Percentiles rank a stretch among this genome's conserved stretches.
Conservation (phyloP, 371 early-diverging fungal genomes). For the Basidiobolus meristosporus region DNA sequence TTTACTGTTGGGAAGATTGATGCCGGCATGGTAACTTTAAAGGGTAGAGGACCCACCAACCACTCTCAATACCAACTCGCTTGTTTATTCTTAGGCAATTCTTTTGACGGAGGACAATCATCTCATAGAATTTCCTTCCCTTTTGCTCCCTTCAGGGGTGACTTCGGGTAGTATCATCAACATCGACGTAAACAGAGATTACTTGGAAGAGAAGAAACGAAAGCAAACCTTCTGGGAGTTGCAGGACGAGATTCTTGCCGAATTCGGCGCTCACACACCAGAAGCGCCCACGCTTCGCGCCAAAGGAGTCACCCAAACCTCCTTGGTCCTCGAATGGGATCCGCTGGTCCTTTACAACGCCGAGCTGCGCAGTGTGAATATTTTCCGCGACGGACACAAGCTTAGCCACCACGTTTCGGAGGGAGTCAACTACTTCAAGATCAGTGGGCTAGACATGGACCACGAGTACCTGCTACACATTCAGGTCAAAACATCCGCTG, state of each 20-base stretch:
- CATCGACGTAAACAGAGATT: slow-evolving; percentile 76
- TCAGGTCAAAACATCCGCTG: slow-evolving; percentile 77
- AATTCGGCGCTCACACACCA: slow-evolving; percentile 61
- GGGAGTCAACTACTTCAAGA: slow-evolving; percentile 46
- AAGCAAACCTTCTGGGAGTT: slow-evolving; percentile 63
- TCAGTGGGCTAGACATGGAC: slow-evolving; percentile 73
- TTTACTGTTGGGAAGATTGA: slow-evolving; percentile 85
- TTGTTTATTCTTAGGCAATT: slow-evolving; percentile 37
- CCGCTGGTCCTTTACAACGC: slow-evolving; percentile 60
- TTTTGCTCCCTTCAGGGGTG: slow-evolving; percentile 86
- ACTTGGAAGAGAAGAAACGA: slow-evolving; percentile 59
- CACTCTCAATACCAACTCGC: background rate
- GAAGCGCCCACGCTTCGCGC: slow-evolving; percentile 54
- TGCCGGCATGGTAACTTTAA: slow-evolving; percentile 53
- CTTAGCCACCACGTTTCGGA: slow-evolving; percentile 17
- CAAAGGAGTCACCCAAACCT: slow-evolving; percentile 74
- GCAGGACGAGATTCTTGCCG: slow-evolving; percentile 62
- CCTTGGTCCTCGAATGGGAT: slow-evolving; percentile 77
- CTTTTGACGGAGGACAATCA: slow-evolving; percentile 89
- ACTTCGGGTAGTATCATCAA: slow-evolving; percentile 86
- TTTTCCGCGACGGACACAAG: slow-evolving; percentile 53
- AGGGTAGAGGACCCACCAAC: background rate
- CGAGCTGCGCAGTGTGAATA: slow-evolving; percentile 58
- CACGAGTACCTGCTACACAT: slow-evolving; percentile 74
- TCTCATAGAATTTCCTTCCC: slow-evolving; percentile 90